phyloP scores from a whole-genome alignment of 2,329 filamentous ascomycete species.

The Fusarium zealandicum region DNA sequence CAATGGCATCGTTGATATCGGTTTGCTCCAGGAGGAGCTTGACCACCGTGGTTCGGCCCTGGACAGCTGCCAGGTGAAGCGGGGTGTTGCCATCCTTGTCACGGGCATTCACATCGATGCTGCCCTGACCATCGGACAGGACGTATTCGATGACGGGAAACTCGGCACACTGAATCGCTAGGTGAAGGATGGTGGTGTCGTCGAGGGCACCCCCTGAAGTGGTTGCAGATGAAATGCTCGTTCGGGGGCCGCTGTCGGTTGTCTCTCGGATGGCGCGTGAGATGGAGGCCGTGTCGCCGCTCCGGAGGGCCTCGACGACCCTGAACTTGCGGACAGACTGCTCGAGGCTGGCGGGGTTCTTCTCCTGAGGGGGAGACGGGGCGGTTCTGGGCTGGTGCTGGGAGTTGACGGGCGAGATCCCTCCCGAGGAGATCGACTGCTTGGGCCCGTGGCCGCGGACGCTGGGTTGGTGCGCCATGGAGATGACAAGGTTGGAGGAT shows the following conservation, averaged over 20 bases:
- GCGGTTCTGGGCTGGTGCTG: constrained; percentile 42
- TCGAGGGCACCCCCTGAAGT: constrained; percentile 62
- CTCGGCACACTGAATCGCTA: constrained; percentile 96
- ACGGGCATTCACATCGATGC: constrained; percentile 84
- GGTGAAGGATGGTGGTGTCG: constrained; percentile 88
- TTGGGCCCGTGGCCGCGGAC: constrained; percentile 55
- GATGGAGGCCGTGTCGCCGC: constrained; percentile 89
- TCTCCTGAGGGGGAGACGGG: constrained; percentile 49
- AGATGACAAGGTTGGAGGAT: constrained; percentile 43
- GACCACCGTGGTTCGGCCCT: constrained; percentile 83
- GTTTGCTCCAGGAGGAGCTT: constrained; percentile 82
- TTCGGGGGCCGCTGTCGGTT: constrained; percentile 58
- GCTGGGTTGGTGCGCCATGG: constrained; percentile 48
- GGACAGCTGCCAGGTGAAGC: constrained; percentile 83
- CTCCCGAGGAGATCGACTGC: constrained; percentile 53
- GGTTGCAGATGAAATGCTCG: constrained; percentile 64
- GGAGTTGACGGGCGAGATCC: constrained; percentile 53
- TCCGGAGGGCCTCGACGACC: constrained; percentile 89
- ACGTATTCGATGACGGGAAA: constrained; percentile 92
- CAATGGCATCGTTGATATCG: constrained; percentile 85
- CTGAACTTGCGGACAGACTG: constrained; percentile 95
- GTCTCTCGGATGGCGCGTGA: constrained; percentile 82
- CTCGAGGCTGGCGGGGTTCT: constrained; percentile 70
- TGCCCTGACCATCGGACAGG: constrained; percentile 73
- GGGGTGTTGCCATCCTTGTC: constrained; percentile 96